phyloP scores from a whole-genome alignment of 306 rosid genomes.

The Rosa multiflora region DNA sequence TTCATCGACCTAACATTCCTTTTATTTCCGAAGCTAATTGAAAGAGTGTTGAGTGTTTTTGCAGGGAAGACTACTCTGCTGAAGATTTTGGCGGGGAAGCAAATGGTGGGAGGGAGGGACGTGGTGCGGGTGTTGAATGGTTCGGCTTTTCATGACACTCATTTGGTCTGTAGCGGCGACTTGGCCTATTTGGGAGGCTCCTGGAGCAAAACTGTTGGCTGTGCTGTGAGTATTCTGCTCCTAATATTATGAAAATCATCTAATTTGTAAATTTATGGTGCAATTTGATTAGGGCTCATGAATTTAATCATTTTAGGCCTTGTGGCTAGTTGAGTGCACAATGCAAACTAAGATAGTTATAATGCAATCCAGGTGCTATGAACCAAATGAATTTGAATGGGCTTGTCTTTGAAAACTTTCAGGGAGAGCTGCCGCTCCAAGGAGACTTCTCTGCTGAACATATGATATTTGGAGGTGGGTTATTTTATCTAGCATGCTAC shows the following conservation, averaged over 20 bases:
- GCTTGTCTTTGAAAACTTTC: slow-evolving; percentile 31
- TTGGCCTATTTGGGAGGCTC: slow-evolving; percentile 95
- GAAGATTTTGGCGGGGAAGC: slow-evolving; percentile 85
- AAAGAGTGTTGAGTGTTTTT: not conserved
- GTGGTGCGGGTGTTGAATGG: slow-evolving; percentile 79
- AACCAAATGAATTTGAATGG: slow-evolving; percentile 23
- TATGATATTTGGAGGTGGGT: slow-evolving; percentile 96
- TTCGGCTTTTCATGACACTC: slow-evolving; percentile 91
- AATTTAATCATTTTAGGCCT: not conserved
- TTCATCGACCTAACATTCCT: not conserved
- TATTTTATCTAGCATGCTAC: not conserved
- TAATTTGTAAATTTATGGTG: not conserved
- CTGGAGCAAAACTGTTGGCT: slow-evolving; percentile 85
- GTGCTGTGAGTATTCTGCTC: slow-evolving; percentile 61
- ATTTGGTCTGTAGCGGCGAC: slow-evolving; percentile 82
- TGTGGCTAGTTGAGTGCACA: not conserved
- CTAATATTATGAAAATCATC: not conserved
- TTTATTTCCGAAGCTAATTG: not conserved
- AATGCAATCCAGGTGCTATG: not conserved
- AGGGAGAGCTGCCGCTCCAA: slow-evolving; percentile 97
- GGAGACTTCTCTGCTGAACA: slow-evolving; percentile 98
- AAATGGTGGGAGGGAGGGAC: slow-evolving; percentile 95
- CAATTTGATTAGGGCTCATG: not conserved
- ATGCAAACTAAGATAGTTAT: not conserved
- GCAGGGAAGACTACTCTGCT: slow-evolving; percentile 88